Percentiles rank a stretch among this genome's conserved stretches.
phyloP scores from a whole-genome alignment of 345 rosid species.

The Durio zibethinus region DNA sequence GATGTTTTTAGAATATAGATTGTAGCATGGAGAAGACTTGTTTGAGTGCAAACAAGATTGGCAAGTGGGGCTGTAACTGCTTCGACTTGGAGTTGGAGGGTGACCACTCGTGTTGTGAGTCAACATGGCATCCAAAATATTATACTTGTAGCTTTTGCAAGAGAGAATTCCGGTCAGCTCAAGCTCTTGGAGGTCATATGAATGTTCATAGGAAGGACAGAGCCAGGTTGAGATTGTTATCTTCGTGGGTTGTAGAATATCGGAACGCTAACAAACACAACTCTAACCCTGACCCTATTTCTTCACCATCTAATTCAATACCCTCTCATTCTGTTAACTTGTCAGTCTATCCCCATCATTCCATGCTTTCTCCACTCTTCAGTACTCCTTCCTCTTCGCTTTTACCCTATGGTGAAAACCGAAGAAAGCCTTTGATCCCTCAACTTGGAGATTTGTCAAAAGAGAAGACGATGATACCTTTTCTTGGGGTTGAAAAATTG shows the following conservation, averaged over 20 bases:
- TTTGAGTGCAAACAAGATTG: background rate
- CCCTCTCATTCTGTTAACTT: slow-evolving; percentile 17
- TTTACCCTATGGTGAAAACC: slow-evolving; percentile 21
- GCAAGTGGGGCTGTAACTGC: slow-evolving; percentile 4
- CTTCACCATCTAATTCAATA: slow-evolving; percentile 28
- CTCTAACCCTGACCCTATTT: slow-evolving; percentile 53
- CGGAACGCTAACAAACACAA: slow-evolving; percentile 28
- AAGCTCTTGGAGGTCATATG: no score
- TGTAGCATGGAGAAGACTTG: slow-evolving; percentile 5
- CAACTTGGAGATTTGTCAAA: background rate
- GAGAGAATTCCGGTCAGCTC: slow-evolving; percentile 89
- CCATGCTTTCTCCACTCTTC: slow-evolving; percentile 25
- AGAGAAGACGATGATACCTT: slow-evolving; percentile 27
- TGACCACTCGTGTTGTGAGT: slow-evolving; percentile 41
- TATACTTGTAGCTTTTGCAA: slow-evolving; percentile 91
- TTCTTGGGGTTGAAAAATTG: background rate
- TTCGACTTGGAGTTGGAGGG: slow-evolving; percentile 25
- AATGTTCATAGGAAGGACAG: slow-evolving; percentile 92
- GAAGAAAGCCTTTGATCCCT: background rate
- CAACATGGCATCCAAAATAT: slow-evolving; percentile 90
- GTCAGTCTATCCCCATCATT: slow-evolving; percentile 20
- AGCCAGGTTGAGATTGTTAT: slow-evolving; percentile 70
- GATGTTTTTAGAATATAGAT: background rate
- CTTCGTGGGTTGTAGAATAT: slow-evolving; percentile 39
- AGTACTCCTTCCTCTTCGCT: slow-evolving; percentile 28